phyloP scores from a whole-genome alignment of 352 stramenopile genomes.

The Lagenidium giganteum region DNA sequence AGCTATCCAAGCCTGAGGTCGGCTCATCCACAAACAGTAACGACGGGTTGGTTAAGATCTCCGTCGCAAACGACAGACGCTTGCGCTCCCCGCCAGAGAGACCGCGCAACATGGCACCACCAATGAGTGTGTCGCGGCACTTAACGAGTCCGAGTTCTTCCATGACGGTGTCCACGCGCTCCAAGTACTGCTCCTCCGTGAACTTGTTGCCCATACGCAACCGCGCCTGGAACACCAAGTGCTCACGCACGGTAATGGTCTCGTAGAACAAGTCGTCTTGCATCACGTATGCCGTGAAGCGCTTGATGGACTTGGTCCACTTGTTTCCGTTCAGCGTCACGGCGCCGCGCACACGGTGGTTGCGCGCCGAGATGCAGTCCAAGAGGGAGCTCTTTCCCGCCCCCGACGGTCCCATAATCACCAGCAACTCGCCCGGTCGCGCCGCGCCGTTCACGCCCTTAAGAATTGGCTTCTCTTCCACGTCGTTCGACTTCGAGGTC shows the following conservation, averaged over 20 bases:
- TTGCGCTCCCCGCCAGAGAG: conserved; percentile 82
- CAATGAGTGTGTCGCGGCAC: conserved; percentile 47
- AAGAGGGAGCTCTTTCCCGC: conserved; percentile 52
- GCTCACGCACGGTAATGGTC: conserved; percentile 84
- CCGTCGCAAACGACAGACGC: conserved; percentile 67
- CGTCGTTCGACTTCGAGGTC: conserved; percentile 15
- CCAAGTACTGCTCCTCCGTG: conserved; percentile 10
- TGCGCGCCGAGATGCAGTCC: conserved; percentile 43
- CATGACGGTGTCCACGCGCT: conserved; percentile 34
- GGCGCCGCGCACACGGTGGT: conserved; percentile 16
- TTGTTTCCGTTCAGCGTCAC: conserved; percentile 32
- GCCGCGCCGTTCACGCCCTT: conserved; percentile 34
- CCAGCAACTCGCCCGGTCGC: conserved; percentile 29
- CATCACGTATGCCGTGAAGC: conserved; percentile 59
- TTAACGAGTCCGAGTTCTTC: conserved; percentile 42
- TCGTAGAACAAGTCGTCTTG: conserved; percentile 87
- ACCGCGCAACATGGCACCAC: conserved; percentile 36
- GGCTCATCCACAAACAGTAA: conserved; percentile 82
- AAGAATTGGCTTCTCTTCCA: conserved; percentile 38
- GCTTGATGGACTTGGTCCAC: conserved; percentile 27
- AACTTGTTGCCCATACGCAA: conserved; percentile 50
- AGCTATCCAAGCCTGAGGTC: conserved; percentile 46
- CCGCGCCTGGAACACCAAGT: conserved; percentile 76
- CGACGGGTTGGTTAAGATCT: conserved; percentile 66
- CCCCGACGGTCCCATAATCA: conserved; percentile 57